phyloP scores from a whole-genome alignment of 1,284 basidiomycete species.

The Cutaneotrichosporon cutaneum region DNA sequence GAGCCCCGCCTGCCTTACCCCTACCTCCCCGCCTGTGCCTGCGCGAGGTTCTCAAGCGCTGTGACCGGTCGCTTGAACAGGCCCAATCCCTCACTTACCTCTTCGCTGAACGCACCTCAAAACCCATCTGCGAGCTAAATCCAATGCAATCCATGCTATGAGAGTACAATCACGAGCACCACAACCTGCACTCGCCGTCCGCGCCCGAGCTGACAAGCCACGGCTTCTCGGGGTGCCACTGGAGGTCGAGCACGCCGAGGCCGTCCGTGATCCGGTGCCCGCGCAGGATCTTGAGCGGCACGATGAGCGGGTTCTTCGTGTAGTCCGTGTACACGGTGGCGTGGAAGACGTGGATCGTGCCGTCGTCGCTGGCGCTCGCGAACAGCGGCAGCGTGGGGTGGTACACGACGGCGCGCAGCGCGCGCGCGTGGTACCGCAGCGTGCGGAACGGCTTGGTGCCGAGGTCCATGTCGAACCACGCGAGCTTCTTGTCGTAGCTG shows the following conservation, averaged over 20 bases:
- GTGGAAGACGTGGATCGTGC: constrained; percentile 96
- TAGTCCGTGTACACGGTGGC: constrained; percentile 89
- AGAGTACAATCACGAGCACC: constrained; percentile 55
- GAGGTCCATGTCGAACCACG: constrained; percentile 98
- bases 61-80: no score
- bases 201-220: constrained; percentile 93
- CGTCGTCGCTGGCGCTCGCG: constrained; percentile 93
- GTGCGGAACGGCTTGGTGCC: constrained; percentile 95
- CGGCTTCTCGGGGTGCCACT: constrained; percentile 85
- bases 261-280: constrained; percentile 82
- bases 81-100: no score
- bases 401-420: constrained; percentile 87
- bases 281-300: constrained; percentile 92
- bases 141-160: not conserved
- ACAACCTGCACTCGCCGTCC: constrained; percentile 83
- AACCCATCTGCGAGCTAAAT: no score
- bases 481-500: constrained; percentile 93
- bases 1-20: no score
- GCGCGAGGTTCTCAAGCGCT: no score
- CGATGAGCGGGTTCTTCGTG: constrained; percentile 92
- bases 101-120: no score
- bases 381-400: constrained; percentile 94
- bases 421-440: constrained; percentile 89
- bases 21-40: no score
- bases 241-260: constrained; percentile 84